Evolutionary conservation across 805 yeast species (phyloP), one percentile per base, ranked within the genome.

Genomic region (Nakazawaea holstii): DNA sequence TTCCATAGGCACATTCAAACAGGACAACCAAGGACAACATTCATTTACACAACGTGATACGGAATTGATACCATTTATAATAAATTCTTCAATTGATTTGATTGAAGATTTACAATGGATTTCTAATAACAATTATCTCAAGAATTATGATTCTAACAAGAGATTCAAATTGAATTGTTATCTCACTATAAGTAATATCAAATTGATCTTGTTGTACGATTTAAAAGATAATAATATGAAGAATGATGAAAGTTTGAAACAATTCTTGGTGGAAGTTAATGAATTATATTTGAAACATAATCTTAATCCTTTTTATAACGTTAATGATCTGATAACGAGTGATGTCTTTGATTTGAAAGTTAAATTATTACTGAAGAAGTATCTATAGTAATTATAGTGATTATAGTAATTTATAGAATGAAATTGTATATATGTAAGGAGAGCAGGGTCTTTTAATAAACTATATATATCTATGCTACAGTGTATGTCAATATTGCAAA

Each of bases 71-170:
- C 97, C 97, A 20, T 92, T 90, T 58, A 82, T 94, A 28, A 76
- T 91, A 32, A 95, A 94, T 59, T 79, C 97, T 1, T 80, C 98
- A 2, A 66, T 94, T 33, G 99, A 94, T 62, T 73, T 94, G n/a
- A 81, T 94, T 0, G 97, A 94, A 53, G 96, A 91, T 56, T 66
- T 80, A 2, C 97, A 90, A 60, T 90, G 96, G 92, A 76, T 79
- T 41, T 72, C 78, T 8, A 79, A 73, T 52, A 71, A 75, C 39
- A 71, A 85, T 52, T 84, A 86, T 58, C 67, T 90, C 52, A 91
- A 92, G 40, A 78, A 78, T 39, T 78, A 92, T 15, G 99, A 94
- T 65, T 80, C 83, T 33, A 92, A 89, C 63, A 88, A 91, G 62
- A 95, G 94, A 5, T 79, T 82, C 54, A 69, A 74, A 41, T 79